Evolutionary conservation across 148 eudicot genomes (phyloP), one percentile per base, ranked within the genome.

Genomic region (Rhododendron simsii): DNA sequence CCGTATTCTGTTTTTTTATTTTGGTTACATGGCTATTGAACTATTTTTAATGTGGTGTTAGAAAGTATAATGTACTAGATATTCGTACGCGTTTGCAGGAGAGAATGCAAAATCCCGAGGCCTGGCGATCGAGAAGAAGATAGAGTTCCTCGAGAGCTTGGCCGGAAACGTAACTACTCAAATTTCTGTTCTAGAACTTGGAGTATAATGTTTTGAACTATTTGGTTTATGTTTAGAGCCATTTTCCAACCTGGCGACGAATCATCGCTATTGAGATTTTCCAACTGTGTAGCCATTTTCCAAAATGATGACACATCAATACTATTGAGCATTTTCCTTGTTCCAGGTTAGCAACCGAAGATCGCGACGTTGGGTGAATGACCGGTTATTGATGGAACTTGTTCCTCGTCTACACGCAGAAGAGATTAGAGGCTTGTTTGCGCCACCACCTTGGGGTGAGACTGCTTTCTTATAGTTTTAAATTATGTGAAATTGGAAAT

Each of bases 381-480:
- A 96, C 86, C 92, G 98, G 20, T 86, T 96, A 78, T 89, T 96
- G 81, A 95, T 96, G 93, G 99, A 96, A 86, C 99, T 96, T 87
- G 99, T 96, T 83, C 99, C 98, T 41, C 95, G 96, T 83, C 84
- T 96, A 74, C 89, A 93, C 87, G 99, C 93, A 2, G 95, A 96
- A 83, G 98, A 96, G 89, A 92, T 96, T 44, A 92, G 98, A 86
- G 98, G 99, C 86, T 92, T 95, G 85, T 96, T 96, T 90, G 95
- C 99, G 74, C 99, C 99, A 85, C 99, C 99, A 76, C 99, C 99
- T 20, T 96, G 94, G 92, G 99, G 99, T 96, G 90, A 85, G 88
- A 69, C 75, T 69, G 37, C 75, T 69, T 13, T 12, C 1, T 11
- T 69, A 12, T 1, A 26, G 35, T 30, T 69, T 69, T 69, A 69